These are phyloP conservation scores for Actinomortierella ambigua DNA, from an alignment of 371 early-diverging fungal genomes.

Conservation along the genomic window DNA sequence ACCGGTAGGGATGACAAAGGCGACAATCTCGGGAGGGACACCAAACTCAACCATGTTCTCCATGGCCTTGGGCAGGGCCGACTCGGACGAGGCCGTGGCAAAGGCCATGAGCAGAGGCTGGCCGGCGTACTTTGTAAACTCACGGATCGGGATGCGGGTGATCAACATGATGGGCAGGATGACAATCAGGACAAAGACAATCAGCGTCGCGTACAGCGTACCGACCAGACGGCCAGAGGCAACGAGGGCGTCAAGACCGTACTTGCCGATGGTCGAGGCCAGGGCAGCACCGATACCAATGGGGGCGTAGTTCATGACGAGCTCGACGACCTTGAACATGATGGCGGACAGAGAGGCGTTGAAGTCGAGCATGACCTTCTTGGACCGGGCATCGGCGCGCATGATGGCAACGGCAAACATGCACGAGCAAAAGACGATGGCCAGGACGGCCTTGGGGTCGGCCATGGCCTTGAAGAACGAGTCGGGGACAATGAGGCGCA, in stretches of 20 bases:
- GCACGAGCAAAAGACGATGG: slow-evolving; percentile 71
- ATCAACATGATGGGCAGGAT: slow-evolving; percentile 71
- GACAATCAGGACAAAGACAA: slow-evolving; percentile 63
- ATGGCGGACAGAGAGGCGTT: slow-evolving; percentile 63
- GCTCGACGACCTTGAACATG: slow-evolving; percentile 73
- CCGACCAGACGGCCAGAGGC: slow-evolving; percentile 76
- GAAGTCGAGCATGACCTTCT: slow-evolving; percentile 61
- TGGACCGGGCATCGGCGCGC: slow-evolving; percentile 55
- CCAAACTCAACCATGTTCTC: slow-evolving; percentile 77
- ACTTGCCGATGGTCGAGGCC: slow-evolving; percentile 70
- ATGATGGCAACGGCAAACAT: slow-evolving; percentile 75
- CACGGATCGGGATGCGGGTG: slow-evolving; percentile 57
- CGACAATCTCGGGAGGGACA: slow-evolving; percentile 71
- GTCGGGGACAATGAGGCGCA: slow-evolving; percentile 54
- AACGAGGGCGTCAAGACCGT: slow-evolving; percentile 66
- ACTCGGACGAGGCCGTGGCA: slow-evolving; percentile 85
- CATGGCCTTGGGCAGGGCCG: slow-evolving; percentile 79
- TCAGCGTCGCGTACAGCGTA: slow-evolving; percentile 64
- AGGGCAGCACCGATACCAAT: slow-evolving; percentile 74
- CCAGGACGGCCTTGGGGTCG: slow-evolving; percentile 62
- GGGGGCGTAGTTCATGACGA: slow-evolving; percentile 80
- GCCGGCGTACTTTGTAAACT: slow-evolving; percentile 58
- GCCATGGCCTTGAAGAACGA: slow-evolving; percentile 60
- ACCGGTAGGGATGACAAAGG: slow-evolving; percentile 80
- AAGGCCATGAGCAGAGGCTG: slow-evolving; percentile 83